Evolutionary conservation across 2,329 filamentous ascomycete species (phyloP), one percentile per base, ranked within the genome.

Genomic region (Penicillium sp.): DNA sequence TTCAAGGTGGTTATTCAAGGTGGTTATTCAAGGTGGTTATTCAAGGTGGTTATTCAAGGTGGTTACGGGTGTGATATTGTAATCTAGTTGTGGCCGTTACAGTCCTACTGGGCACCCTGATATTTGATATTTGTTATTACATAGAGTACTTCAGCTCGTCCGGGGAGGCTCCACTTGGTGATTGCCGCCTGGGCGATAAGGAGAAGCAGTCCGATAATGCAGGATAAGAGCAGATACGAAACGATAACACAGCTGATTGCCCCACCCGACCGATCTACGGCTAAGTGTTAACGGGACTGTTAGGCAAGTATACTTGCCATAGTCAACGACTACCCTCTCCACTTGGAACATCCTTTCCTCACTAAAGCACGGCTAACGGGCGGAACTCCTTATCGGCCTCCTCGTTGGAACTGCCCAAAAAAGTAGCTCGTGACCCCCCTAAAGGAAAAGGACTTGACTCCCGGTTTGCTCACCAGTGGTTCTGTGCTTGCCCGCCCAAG

Each of bases 401-500:
- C 28, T 49, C n/a, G 31, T 17, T 45, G n/a, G n/a, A 31, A 47
- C 22, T 25, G 28, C 22, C 15, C 12, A 6, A 25, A 22, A 22
- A 22, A 45, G 22, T 28, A 7, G 10, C 12, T 8, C 25, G 6
- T 6, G 8, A 10, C 14, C 42, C 22, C 5, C 25, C 25, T 14
- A 15, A 49, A 25, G 6, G 28, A 20, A 35, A 49, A 49, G 47
- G 47, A 35, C 5, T 15, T 35, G 10, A 35, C 28, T 35, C 47
- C 31, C 31, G 20, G 15, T 48, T 35, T 14, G 28, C 28, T 48
- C 43, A 48, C 25, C 43, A 48, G 50, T 58, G 61, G 57, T 54
- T 57, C 51, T 15, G 39, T 48, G 14, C n/a, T 17, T 6, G 38
- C 34, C 49, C 45, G 54, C 48, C 61, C 61, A 59, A 60, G 59